phyloP scores from a whole-genome alignment of 73 alveolate species.

The Paramecium sexaurelia region DNA sequence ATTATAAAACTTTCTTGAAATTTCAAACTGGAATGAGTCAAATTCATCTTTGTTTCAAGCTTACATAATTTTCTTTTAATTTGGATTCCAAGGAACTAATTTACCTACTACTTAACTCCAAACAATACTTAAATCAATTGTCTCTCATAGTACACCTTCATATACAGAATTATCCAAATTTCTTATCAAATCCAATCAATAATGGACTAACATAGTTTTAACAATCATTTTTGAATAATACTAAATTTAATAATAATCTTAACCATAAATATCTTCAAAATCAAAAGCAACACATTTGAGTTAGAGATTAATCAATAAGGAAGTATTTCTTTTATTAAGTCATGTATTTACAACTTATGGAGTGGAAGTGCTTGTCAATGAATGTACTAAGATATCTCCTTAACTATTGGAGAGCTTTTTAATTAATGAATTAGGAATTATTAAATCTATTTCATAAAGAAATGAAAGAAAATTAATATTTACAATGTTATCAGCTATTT shows the following conservation, averaged over 20 bases:
- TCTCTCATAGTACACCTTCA: neutral
- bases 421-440: neutral
- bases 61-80: constrained; percentile 24
- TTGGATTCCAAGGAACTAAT: neutral
- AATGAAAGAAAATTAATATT: constrained; percentile 27
- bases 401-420: neutral
- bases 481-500: neutral
- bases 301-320: constrained; percentile 30
- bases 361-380: neutral
- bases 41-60: constrained; percentile 63
- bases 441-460: constrained; percentile 10
- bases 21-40: constrained; percentile 50
- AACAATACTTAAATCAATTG: neutral
- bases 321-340: neutral
- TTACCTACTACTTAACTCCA: neutral
- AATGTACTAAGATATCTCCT: neutral
- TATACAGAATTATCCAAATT: constrained; percentile 29
- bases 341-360: neutral
- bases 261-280: constrained; percentile 1
- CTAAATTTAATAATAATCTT: neutral
- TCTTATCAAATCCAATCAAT: neutral
- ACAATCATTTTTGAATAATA: constrained; percentile 22
- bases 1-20: constrained; percentile 12
- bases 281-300: constrained; percentile 16
- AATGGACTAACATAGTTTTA: neutral